Conservation (phyloP, 1,284 basidiomycete genomes). For the Papiliotrema nemorosa region DNA sequence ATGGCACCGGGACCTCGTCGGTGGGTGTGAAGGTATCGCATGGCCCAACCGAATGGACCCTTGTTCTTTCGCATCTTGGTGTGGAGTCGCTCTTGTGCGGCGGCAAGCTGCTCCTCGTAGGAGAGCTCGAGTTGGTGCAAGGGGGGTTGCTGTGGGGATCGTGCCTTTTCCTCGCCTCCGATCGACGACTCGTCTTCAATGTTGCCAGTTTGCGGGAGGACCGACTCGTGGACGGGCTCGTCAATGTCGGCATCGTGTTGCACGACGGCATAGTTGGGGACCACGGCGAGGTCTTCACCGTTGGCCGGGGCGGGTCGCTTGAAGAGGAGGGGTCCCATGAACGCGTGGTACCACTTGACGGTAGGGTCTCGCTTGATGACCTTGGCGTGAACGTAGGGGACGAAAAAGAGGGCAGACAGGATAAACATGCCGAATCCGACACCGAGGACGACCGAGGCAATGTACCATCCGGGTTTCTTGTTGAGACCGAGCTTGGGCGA, state of each 20-base stretch:
- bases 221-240: background rate
- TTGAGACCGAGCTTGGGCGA: conserved; percentile 50
- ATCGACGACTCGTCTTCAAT: conserved; percentile 12
- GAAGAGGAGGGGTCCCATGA: conserved; percentile 51
- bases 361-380: conserved; percentile 51
- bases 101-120: conserved; percentile 26
- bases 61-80: conserved; percentile 28
- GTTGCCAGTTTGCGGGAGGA: background rate
- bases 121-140: conserved; percentile 3
- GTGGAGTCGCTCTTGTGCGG: conserved; percentile 26
- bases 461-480: conserved; percentile 41
- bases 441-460: conserved; percentile 47
- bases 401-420: conserved; percentile 50
- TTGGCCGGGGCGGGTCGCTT: conserved; percentile 37
- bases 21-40: conserved; percentile 37
- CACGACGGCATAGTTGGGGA: conserved; percentile 44
- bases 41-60: conserved; percentile 39
- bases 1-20: conserved; percentile 31
- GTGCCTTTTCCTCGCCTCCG: background rate
- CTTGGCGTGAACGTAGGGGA: conserved; percentile 52
- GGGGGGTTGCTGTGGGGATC: conserved; percentile 3
- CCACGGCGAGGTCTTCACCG: conserved; percentile 31
- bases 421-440: conserved; percentile 45
- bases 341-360: conserved; percentile 47
- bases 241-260: conserved; percentile 30